Conservation (phyloP, 2,329 filamentous ascomycete genomes). For the Cadophora sp. region DNA sequence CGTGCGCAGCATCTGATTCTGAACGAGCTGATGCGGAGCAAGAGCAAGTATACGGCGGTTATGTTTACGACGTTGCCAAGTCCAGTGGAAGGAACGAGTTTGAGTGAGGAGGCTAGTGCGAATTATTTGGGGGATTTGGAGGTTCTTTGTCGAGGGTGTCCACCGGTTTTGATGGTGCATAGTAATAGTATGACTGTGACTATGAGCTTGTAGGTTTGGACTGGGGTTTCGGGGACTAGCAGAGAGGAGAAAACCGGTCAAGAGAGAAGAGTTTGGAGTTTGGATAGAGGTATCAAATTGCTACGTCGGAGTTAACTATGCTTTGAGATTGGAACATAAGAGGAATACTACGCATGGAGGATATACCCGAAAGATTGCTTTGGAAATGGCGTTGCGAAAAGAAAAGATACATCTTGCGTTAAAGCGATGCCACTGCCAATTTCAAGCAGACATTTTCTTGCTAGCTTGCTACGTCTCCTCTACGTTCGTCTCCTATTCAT, state of each 20-base stretch:
- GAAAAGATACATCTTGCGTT: no score
- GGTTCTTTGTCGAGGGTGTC: constrained; percentile 76
- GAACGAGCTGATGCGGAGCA: constrained; percentile 78
- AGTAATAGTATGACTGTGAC: constrained; percentile 92
- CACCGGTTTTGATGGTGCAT: constrained; percentile 79
- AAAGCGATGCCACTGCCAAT: no score
- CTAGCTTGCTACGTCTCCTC: no score
- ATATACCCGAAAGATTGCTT: not conserved
- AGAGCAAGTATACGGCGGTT: constrained; percentile 76
- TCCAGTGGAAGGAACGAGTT: constrained; percentile 76
- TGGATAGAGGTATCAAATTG: not conserved
- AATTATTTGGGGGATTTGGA: constrained; percentile 81
- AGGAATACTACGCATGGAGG: constrained; percentile 3
- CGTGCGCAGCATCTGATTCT: constrained; percentile 86
- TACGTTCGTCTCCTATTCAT: no score
- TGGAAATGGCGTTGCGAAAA: not conserved
- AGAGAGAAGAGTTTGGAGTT: not conserved
- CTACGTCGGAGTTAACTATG: no score
- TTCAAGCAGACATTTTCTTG: no score
- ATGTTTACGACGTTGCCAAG: constrained; percentile 85
- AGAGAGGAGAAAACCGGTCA: not conserved
- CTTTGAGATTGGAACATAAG: not conserved
- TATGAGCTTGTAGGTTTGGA: constrained; percentile 62
- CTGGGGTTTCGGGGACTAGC: not conserved
- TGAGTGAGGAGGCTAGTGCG: constrained; percentile 72